phyloP scores from a whole-genome alignment of 1,284 basidiomycete genomes.

The Lentinus polychrous region DNA sequence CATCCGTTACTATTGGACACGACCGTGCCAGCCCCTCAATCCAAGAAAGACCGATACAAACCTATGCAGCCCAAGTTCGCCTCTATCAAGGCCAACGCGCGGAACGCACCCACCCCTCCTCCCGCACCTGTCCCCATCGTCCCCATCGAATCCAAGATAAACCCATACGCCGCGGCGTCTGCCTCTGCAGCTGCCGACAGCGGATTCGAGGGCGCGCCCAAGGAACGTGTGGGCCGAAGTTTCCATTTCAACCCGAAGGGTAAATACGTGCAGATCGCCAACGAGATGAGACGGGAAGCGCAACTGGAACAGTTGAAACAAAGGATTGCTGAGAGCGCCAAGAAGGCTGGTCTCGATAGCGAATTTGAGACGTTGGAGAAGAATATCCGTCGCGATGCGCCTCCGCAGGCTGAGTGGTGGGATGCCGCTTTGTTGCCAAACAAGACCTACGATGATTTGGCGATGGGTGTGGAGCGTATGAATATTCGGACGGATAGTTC shows the following conservation, averaged over 20 bases:
- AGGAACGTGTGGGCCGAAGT: slow-evolving; percentile 61
- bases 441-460: slow-evolving; percentile 74
- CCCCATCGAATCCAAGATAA: slow-evolving; percentile 40
- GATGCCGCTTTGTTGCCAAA: slow-evolving; percentile 82
- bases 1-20: slow-evolving; percentile 79
- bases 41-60: slow-evolving; percentile 86
- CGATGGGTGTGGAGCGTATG: slow-evolving; percentile 45
- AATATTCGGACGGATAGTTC: slow-evolving; percentile 63
- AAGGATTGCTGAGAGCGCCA: slow-evolving; percentile 86
- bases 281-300: slow-evolving; percentile 77
- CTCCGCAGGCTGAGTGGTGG: slow-evolving; percentile 97
- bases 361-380: slow-evolving; percentile 91
- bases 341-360: slow-evolving; percentile 88
- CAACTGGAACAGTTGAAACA: slow-evolving; percentile 90
- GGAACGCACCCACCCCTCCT: slow-evolving; percentile 61
- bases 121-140: slow-evolving; percentile 43
- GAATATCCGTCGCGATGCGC: slow-evolving; percentile 76
- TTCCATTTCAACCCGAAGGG: slow-evolving; percentile 89
- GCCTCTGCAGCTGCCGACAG: slow-evolving; percentile 41
- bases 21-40: slow-evolving; percentile 46
- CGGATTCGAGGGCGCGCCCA: slow-evolving; percentile 63
- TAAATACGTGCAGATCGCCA: slow-evolving; percentile 81
- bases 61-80: slow-evolving; percentile 98
- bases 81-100: slow-evolving; percentile 82
- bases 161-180: slow-evolving; percentile 63